Percentiles rank a stretch among this genome's conserved stretches.
Evolutionary conservation across 1,284 basidiomycete genomes (phyloP).

Genomic region (Rhodotorula sp.): DNA sequence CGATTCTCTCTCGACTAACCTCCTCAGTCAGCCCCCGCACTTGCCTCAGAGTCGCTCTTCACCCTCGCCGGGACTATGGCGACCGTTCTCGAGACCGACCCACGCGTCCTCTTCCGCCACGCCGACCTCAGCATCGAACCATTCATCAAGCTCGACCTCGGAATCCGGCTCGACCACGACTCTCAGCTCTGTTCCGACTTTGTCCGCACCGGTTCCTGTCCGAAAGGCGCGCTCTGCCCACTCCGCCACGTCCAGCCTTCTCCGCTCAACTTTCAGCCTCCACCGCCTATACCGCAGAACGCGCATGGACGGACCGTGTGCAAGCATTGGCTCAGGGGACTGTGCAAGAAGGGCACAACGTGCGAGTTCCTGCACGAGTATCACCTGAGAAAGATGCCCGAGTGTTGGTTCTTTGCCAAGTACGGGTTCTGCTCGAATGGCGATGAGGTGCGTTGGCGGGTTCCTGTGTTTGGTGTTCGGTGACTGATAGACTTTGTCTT

Average conservation of each 20-base stretch:
- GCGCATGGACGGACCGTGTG: slow-evolving; percentile 76
- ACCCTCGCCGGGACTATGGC: slow-evolving; percentile 4
- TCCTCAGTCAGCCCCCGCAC: not conserved
- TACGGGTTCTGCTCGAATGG: slow-evolving; percentile 97
- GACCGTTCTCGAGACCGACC: slow-evolving; percentile 10
- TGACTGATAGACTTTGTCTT: not conserved
- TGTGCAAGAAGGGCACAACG: slow-evolving; percentile 97
- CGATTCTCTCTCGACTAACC: not conserved
- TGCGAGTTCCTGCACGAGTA: slow-evolving; percentile 99
- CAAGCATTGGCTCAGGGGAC: slow-evolving; percentile 97
- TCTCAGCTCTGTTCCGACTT: slow-evolving; percentile 85
- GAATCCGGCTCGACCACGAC: slow-evolving; percentile 89
- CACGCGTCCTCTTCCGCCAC: slow-evolving; percentile 80
- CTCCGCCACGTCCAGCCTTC: slow-evolving; percentile 81
- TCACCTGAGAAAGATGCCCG: slow-evolving; percentile 96
- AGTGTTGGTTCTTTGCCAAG: slow-evolving; percentile 98
- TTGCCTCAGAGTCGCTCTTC: not conserved
- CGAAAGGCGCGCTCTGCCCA: slow-evolving; percentile 82
- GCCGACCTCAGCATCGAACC: slow-evolving; percentile 81
- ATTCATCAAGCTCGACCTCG: slow-evolving; percentile 78
- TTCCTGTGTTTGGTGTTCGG: not conserved
- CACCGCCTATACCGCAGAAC: slow-evolving; percentile 72
- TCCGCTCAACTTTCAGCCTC: slow-evolving; percentile 78
- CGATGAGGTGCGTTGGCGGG: slow-evolving; percentile 61
- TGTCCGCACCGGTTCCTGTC: slow-evolving; percentile 75